These are phyloP conservation scores for Apiotrichum laibachii DNA, from an alignment of 1,284 basidiomycete species.

Conservation along the genomic window DNA sequence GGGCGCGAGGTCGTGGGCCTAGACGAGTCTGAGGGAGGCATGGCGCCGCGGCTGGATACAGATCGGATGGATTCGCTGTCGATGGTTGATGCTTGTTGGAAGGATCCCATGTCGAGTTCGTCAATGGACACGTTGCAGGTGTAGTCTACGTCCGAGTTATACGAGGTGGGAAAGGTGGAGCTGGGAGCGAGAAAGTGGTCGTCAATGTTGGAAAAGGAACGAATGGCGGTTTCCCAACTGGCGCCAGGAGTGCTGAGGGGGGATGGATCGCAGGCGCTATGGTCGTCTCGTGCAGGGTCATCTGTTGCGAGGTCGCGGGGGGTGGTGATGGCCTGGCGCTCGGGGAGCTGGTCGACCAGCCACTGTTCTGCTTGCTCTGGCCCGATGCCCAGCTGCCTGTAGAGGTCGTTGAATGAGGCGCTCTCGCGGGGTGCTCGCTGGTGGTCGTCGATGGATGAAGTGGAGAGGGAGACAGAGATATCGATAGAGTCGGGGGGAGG, in stretches of 20 bases:
- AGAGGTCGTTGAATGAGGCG: constrained; percentile 42
- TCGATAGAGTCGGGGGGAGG: not conserved
- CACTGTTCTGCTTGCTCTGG: constrained; percentile 18
- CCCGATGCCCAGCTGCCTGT: constrained; percentile 46
- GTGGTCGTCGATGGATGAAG: not conserved
- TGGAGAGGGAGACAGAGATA: not conserved
- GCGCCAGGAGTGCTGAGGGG: constrained; percentile 12
- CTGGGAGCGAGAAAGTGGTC: constrained; percentile 5
- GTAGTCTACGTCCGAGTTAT: not conserved
- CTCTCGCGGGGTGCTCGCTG: not conserved
- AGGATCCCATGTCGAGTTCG: not conserved
- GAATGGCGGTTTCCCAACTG: constrained; percentile 36
- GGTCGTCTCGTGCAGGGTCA: constrained; percentile 5
- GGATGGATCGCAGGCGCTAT: constrained; percentile 5
- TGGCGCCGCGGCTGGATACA: not conserved
- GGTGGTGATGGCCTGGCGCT: not conserved
- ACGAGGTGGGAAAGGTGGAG: constrained; percentile 1
- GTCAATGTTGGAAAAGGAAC: constrained; percentile 32
- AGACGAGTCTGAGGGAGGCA: not conserved
- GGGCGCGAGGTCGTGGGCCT: no score
- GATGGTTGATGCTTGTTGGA: no score
- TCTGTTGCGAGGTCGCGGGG: not conserved
- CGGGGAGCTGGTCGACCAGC: not conserved
- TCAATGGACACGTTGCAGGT: not conserved
- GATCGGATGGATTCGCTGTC: not conserved